Evolutionary conservation across 345 rosid genomes (phyloP).

Genomic region (Eucalyptus pauciflora): DNA sequence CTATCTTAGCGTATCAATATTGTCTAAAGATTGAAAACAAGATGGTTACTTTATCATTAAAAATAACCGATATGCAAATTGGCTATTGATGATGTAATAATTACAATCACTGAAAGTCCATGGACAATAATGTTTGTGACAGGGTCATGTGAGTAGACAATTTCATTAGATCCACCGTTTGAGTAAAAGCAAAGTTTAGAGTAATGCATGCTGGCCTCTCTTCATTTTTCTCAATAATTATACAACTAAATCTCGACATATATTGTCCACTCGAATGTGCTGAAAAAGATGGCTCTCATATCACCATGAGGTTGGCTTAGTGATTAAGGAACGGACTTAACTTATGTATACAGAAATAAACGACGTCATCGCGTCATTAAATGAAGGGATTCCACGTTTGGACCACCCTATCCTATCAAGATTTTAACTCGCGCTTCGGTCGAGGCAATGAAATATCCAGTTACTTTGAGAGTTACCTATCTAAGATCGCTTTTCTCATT

Average conservation of each 20-base stretch:
- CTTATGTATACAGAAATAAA: background rate
- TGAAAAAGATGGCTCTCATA: background rate
- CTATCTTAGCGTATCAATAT: background rate
- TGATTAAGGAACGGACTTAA: background rate
- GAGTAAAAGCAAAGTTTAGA: background rate
- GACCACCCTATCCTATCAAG: background rate
- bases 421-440: background rate
- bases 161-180: background rate
- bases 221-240: background rate
- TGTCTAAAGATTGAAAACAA: background rate
- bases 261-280: background rate
- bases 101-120: background rate
- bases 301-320: background rate
- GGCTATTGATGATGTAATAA: background rate
- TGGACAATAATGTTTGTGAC: background rate
- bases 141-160: background rate
- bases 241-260: background rate
- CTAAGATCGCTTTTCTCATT: background rate
- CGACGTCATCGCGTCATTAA: background rate
- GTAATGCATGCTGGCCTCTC: background rate
- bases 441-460: background rate
- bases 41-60: background rate
- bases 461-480: background rate
- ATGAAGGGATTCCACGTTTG: background rate
- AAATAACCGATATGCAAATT: background rate